A percentile compares a stretch with the other conserved stretches of the same genome.
Conservation (phyloP, 2,329 filamentous ascomycete species). For the Lasiodiplodia theobromae region DNA sequence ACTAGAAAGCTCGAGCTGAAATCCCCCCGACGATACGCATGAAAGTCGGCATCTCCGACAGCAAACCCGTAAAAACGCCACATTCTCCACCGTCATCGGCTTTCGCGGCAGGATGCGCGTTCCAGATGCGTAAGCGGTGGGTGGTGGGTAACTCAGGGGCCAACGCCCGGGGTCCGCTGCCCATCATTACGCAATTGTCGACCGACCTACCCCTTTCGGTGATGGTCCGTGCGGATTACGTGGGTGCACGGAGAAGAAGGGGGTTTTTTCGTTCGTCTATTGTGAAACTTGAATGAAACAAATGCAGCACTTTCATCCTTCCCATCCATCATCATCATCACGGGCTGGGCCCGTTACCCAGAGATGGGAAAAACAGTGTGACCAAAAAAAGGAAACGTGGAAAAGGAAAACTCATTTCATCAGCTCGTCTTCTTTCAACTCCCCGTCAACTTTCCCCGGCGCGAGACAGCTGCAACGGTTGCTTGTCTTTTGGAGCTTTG, state of each 20-base stretch:
- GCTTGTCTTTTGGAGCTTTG: neutral
- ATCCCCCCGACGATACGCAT: neutral
- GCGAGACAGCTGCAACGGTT: neutral
- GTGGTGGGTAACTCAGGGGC: neutral
- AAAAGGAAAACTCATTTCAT: neutral
- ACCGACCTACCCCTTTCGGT: slow-evolving; percentile 8
- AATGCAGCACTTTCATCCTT: neutral
- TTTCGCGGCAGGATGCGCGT: neutral
- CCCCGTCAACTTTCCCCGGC: neutral
- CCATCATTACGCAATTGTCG: slow-evolving; percentile 6
- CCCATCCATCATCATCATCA: neutral
- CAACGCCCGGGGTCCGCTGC: neutral
- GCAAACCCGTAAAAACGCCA: neutral
- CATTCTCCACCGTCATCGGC: neutral
- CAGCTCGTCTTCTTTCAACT: neutral
- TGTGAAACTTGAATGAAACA: neutral
- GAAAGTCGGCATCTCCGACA: neutral
- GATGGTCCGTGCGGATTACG: neutral
- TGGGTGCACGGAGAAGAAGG: neutral
- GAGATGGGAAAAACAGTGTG: neutral
- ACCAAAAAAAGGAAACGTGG: neutral
- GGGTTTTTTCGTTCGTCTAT: neutral
- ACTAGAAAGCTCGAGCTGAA: neutral
- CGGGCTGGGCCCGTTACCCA: neutral
- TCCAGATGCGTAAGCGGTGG: neutral